phyloP scores from a whole-genome alignment of 1,284 basidiomycete species.

The Ustilago tritici region DNA sequence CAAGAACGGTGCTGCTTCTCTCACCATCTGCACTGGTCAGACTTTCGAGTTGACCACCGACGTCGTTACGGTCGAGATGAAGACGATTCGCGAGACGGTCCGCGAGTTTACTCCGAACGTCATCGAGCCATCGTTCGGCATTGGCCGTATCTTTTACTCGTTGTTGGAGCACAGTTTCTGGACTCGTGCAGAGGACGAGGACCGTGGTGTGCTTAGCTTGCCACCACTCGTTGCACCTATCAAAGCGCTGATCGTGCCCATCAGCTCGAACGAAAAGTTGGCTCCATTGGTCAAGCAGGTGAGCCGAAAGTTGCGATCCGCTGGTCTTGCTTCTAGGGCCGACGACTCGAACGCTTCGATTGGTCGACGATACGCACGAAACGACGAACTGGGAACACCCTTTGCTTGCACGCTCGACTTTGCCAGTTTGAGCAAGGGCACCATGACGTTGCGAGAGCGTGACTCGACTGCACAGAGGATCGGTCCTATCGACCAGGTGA shows the following conservation, averaged over 20 bases:
- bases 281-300: slow-evolving; percentile 87
- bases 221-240: slow-evolving; percentile 92
- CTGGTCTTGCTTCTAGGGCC: slow-evolving; percentile 89
- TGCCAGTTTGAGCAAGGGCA: slow-evolving; percentile 79
- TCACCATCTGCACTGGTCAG: slow-evolving; percentile 73
- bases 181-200: slow-evolving; percentile 82
- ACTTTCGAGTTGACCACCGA: slow-evolving; percentile 79
- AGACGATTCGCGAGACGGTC: slow-evolving; percentile 90
- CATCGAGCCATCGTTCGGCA: slow-evolving; percentile 97
- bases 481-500: slow-evolving; percentile 90
- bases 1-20: slow-evolving; percentile 74
- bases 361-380: slow-evolving; percentile 95
- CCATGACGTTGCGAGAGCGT: slow-evolving; percentile 76
- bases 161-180: slow-evolving; percentile 96
- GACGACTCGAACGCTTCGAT: slow-evolving; percentile 96
- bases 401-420: slow-evolving; percentile 97
- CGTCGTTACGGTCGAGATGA: slow-evolving; percentile 82
- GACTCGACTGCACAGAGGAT: slow-evolving; percentile 94
- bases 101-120: slow-evolving; percentile 97
- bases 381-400: slow-evolving; percentile 98
- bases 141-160: slow-evolving; percentile 94
- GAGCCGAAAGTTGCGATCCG: slow-evolving; percentile 85
- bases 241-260: slow-evolving; percentile 95
- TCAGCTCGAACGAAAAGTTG: slow-evolving; percentile 88
- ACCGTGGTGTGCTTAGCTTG: slow-evolving; percentile 80